A percentile compares a stretch with the other conserved stretches of the same genome.
These are phyloP conservation scores for Diddensiella transvaalensis DNA, from an alignment of 805 yeast species.

Conservation along the genomic window DNA sequence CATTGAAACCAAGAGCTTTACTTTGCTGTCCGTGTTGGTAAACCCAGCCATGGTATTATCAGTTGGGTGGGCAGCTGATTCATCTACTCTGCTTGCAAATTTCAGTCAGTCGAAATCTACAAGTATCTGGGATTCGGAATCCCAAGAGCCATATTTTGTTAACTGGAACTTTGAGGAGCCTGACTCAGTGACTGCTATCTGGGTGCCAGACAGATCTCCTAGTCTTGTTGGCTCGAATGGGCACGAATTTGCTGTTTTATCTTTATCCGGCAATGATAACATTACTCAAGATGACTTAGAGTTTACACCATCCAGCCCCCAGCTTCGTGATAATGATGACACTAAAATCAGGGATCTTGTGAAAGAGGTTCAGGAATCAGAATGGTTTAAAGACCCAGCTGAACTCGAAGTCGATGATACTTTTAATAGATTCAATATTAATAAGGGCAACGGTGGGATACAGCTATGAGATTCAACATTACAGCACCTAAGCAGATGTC, in stretches of 20 bases:
- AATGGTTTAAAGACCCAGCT: constrained; percentile 19
- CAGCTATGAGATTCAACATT: background rate
- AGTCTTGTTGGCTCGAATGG: constrained; percentile 7
- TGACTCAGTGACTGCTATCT: constrained; percentile 6
- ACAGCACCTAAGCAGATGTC: background rate
- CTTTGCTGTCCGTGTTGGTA: constrained; percentile 13
- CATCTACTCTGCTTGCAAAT: constrained; percentile 8
- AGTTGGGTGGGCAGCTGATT: constrained; percentile 8
- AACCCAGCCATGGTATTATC: constrained; percentile 13
- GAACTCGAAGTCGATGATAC: constrained; percentile 21
- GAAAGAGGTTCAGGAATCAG: constrained; percentile 21
- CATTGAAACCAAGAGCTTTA: background rate
- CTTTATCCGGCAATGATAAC: background rate
- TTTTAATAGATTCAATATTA: constrained; percentile 12
- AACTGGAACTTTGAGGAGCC: constrained; percentile 6
- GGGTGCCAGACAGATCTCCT: background rate
- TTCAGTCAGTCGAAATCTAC: constrained; percentile 8
- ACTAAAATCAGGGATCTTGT: constrained; percentile 20
- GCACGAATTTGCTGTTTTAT: constrained; percentile 4
- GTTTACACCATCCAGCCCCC: too few relatives aligned
- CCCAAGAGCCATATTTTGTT: constrained; percentile 1
- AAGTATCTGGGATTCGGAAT: constrained; percentile 14
- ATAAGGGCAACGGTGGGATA: background rate
- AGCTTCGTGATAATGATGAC: constrained; percentile 21
- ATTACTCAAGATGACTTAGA: constrained; percentile 1